Percentiles rank a stretch among this genome's conserved stretches.
phyloP scores from a whole-genome alignment of 1,139 yeast genomes.

The Geotrichum histeridarum region DNA sequence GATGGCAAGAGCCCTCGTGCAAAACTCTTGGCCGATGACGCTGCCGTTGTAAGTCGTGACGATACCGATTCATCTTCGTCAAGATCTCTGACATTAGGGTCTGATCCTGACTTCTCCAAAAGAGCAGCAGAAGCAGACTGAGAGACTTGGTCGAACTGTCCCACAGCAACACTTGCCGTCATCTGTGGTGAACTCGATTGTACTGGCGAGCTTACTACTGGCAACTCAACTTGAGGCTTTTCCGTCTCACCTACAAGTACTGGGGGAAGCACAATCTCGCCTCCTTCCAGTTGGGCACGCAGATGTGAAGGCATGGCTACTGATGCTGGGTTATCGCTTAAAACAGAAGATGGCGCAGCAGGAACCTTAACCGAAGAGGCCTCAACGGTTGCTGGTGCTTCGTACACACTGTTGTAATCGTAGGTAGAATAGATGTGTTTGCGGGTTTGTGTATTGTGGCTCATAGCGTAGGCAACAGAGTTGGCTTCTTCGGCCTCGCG shows the following conservation, averaged over 20 bases:
- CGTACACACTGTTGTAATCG: conserved; percentile 79
- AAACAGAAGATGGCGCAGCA: conserved; percentile 7
- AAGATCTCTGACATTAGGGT: not conserved
- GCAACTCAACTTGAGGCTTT: conserved; percentile 4
- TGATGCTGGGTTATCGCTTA: conserved; percentile 1
- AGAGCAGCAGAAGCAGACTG: conserved; percentile 8
- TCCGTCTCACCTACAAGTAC: conserved; percentile 9
- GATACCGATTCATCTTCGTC: conserved; percentile 1
- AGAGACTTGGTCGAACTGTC: conserved; percentile 23
- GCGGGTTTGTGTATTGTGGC: conserved; percentile 69
- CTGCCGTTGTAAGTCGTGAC: conserved; percentile 8
- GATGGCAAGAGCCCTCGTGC: conserved; percentile 11
- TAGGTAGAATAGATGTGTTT: conserved; percentile 73
- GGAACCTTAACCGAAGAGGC: conserved; percentile 1
- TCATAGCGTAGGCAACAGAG: conserved; percentile 46
- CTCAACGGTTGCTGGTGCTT: conserved; percentile 25
- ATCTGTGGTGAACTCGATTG: conserved; percentile 21
- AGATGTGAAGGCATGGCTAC: conserved; percentile 19
- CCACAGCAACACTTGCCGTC: conserved; percentile 24
- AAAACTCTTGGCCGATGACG: conserved; percentile 13
- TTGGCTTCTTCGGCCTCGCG: conserved; percentile 41
- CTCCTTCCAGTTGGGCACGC: conserved; percentile 13
- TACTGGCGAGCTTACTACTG: conserved; percentile 13
- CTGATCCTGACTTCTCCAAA: not conserved
- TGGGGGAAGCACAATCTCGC: conserved; percentile 14